Base-by-base conservation (phyloP, 1,284 basidiomycete genomes). In the Vanrija humicola region DNA sequence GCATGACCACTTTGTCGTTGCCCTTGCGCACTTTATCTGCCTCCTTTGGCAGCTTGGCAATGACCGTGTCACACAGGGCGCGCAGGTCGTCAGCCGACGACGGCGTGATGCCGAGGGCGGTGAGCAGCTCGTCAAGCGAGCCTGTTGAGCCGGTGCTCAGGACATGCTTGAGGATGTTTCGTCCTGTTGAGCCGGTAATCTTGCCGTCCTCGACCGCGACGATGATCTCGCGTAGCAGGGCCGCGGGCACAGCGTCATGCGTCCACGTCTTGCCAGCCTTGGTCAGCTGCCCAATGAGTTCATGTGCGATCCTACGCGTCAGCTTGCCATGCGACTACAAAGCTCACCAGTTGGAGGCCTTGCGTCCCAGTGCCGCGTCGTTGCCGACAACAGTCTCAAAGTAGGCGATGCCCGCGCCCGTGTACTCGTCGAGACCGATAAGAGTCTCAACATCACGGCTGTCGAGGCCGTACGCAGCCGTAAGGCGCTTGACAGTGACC, bases 1-100 rank as follows among this genome's bases (percentile, higher is more conserved):
- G 86, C 79, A 91, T 91, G 42, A 97, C 69, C 1, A 94, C 92
- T 60, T 89, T 91, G 28, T 78, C 75, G 56, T 90, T 88, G 0
- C 95, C 93, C 39, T 80, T 78, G 16, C 82, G 81, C 19, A 90
- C 82, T 19, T 84, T 85, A 6, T 81, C 81, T 0, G 83, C 85
- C 67, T 94, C 90, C 45, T 81, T 77, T 0, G 90, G 89, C 46
- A 91, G 77, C 7, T 80, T 82, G 6, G 74, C 70, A 18, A 96
- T 84, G 0, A 86, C 88, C 7, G 44, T 76, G 48, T 73, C 63
- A 68, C 90, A 91, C 53, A 88, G 74, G 1, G 64, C 65, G 39
- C 78, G 74, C 39, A 90, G 58, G 43, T 69, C 69, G 14, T 50
- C 71, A 2, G 74, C 58, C 3, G 55, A 55, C 5, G 53, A 43